Evolutionary conservation across 2,329 filamentous ascomycete species (phyloP).

Genomic region (Gnomoniopsis sp.): DNA sequence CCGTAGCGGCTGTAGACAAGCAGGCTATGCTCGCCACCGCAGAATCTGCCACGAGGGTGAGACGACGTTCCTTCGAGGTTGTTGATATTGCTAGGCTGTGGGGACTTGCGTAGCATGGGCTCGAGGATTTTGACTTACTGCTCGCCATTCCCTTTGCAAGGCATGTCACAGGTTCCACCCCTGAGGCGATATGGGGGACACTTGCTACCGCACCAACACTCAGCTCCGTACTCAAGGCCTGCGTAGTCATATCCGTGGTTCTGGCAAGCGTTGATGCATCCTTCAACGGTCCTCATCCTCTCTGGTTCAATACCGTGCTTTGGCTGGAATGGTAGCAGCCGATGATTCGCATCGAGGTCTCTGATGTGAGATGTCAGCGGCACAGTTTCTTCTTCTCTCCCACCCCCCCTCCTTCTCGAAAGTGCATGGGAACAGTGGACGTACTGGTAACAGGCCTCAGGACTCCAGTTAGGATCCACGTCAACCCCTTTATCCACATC

Average conservation of each 20-base stretch:
- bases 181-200: neutral
- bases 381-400: neutral
- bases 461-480: neutral
- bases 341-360: neutral
- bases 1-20: neutral
- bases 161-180: neutral
- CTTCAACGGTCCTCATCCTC: neutral
- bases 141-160: neutral
- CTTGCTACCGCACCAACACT: conserved; percentile 1
- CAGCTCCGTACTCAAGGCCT: conserved; percentile 1
- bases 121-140: neutral
- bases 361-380: neutral
- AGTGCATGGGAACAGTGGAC: neutral
- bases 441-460: neutral
- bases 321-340: neutral
- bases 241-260: neutral
- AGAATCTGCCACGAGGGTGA: neutral
- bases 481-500: neutral
- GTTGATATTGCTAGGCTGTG: neutral
- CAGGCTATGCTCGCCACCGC: neutral
- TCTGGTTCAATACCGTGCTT: neutral
- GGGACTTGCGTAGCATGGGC: neutral
- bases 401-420: neutral
- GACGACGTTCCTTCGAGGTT: neutral
- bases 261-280: neutral